Percentiles rank a stretch among this genome's conserved stretches.
Conservation (phyloP, 2,329 filamentous ascomycete genomes). For the Volutella citrinella region DNA sequence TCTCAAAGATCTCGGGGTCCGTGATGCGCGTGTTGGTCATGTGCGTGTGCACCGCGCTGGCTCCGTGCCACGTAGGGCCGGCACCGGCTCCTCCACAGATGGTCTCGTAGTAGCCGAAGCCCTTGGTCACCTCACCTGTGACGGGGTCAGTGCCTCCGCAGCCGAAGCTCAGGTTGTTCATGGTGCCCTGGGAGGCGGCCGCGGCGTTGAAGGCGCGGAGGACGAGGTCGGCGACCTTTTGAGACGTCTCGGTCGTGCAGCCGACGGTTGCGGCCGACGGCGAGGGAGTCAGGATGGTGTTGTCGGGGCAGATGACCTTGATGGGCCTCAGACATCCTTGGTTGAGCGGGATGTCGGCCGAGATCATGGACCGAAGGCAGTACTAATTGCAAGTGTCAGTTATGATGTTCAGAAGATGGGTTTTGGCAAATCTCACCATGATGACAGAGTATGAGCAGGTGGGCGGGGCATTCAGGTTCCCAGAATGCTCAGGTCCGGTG, state of each 20-base stretch:
- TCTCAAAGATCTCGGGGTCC: slow-evolving; percentile 34
- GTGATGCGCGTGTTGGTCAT: slow-evolving; percentile 39
- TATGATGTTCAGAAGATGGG: accelerated
- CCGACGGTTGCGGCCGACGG: slow-evolving; percentile 31
- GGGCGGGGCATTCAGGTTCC: slow-evolving; percentile 28
- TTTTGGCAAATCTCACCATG: slow-evolving; percentile 19
- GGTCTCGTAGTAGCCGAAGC: slow-evolving; percentile 36
- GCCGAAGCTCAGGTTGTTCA: slow-evolving; percentile 78
- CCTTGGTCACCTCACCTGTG: slow-evolving; percentile 23
- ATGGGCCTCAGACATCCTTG: slow-evolving; percentile 47
- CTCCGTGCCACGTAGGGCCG: slow-evolving; percentile 26
- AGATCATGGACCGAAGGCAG: slow-evolving; percentile 30
- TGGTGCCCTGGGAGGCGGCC: slow-evolving; percentile 74
- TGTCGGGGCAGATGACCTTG: slow-evolving; percentile 24
- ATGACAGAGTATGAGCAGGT: slow-evolving; percentile 29
- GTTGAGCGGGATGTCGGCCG: slow-evolving; percentile 32
- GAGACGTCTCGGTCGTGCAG: slow-evolving; percentile 31
- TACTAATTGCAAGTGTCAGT: slow-evolving; percentile 12
- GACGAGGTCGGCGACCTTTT: slow-evolving; percentile 59
- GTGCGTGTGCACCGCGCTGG: slow-evolving; percentile 31
- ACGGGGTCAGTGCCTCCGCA: slow-evolving; percentile 47
- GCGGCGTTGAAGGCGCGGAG: slow-evolving; percentile 73
- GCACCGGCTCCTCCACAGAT: slow-evolving; percentile 33
- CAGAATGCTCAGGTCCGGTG: slow-evolving; percentile 28
- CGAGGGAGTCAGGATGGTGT: slow-evolving; percentile 32